Percentiles rank a stretch among this genome's conserved stretches.
Evolutionary conservation across 1,139 yeast genomes (phyloP).

Genomic region (Saccharomyces uvarum): DNA sequence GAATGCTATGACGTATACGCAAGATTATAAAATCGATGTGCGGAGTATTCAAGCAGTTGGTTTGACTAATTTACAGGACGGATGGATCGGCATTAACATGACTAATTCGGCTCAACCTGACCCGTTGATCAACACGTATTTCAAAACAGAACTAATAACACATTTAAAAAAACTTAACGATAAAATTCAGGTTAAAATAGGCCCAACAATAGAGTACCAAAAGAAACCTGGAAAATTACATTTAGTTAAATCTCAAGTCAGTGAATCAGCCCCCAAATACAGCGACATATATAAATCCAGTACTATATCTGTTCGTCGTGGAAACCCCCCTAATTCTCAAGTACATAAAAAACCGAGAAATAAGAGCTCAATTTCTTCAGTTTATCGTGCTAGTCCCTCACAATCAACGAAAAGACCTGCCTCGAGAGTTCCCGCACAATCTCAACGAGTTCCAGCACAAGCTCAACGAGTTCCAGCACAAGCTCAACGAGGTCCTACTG

Average conservation of each 20-base stretch:
- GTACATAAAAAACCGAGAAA: conserved; percentile 65
- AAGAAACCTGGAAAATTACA: conserved; percentile 87
- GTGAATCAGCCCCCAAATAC: conserved; percentile 50
- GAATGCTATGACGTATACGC: conserved; percentile 58
- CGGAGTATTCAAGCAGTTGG: conserved; percentile 56
- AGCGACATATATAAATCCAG: conserved; percentile 85
- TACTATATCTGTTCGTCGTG: conserved; percentile 75
- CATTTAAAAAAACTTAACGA: conserved; percentile 60
- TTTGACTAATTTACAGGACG: conserved; percentile 74
- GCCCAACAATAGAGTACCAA: conserved; percentile 69
- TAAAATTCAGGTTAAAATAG: conserved; percentile 56
- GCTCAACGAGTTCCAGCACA: background rate
- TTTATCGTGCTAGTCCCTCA: background rate
- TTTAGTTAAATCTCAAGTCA: conserved; percentile 58
- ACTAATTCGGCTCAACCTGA: conserved; percentile 59
- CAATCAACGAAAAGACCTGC: conserved; percentile 3
- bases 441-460: background rate
- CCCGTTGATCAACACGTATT: conserved; percentile 66
- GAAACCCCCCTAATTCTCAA: conserved; percentile 63
- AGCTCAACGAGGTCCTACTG: background rate
- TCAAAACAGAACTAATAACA: conserved; percentile 85
- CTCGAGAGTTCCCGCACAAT: background rate
- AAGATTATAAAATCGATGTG: conserved; percentile 60
- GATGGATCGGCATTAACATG: conserved; percentile 80
- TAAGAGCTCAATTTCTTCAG: conserved; percentile 1